These are phyloP conservation scores for Phanerochaete sordida DNA, from an alignment of 768 basidiomycete genomes.

Conservation along the genomic window DNA sequence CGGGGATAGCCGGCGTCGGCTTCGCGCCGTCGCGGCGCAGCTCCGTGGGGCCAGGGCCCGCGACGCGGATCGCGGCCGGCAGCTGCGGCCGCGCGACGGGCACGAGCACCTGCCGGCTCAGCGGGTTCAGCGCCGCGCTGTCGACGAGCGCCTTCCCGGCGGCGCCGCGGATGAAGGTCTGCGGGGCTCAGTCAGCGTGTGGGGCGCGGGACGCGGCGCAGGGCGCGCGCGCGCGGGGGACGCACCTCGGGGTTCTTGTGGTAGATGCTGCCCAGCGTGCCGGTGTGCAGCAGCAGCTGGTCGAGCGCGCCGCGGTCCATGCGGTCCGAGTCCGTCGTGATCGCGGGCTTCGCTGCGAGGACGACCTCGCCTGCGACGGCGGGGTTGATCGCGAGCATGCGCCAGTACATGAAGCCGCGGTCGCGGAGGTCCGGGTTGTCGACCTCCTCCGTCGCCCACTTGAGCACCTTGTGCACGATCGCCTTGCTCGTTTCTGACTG, in stretches of 20 bases:
- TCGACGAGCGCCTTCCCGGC: conserved; percentile 79
- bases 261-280: conserved; percentile 92
- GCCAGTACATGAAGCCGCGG: conserved; percentile 99
- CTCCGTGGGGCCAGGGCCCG: conserved; percentile 64
- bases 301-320: conserved; percentile 98
- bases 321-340: conserved; percentile 96
- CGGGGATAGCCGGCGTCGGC: conserved; percentile 15
- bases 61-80: conserved; percentile 39
- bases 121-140: conserved; percentile 84
- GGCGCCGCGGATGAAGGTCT: conserved; percentile 94
- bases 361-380: conserved; percentile 87
- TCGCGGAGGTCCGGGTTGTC: conserved; percentile 98
- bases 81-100: conserved; percentile 52
- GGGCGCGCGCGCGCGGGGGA: neutral
- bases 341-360: conserved; percentile 88
- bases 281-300: conserved; percentile 90
- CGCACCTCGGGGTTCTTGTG: conserved; percentile 94
- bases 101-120: conserved; percentile 72
- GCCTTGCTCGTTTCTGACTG: conserved; percentile 81
- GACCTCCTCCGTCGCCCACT: conserved; percentile 95
- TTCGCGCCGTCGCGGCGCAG: conserved; percentile 24
- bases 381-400: conserved; percentile 91
- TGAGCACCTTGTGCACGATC: conserved; percentile 91
- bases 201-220: neutral
- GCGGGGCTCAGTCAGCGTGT: neutral